phyloP scores from a whole-genome alignment of 2,329 filamentous ascomycete genomes.

The Myotisia sp. region DNA sequence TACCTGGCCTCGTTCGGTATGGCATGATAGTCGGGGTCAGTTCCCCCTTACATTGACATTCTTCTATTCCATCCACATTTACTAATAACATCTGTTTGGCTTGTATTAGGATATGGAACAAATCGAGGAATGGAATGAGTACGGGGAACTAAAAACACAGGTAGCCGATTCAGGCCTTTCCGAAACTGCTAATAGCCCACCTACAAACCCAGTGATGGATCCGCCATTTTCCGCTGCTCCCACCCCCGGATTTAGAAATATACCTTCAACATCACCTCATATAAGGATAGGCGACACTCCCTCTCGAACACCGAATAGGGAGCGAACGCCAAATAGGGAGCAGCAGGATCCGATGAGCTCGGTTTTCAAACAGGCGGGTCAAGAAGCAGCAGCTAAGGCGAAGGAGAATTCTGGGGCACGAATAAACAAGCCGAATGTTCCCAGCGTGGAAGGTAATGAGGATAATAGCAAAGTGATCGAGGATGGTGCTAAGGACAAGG shows the following conservation, averaged over 20 bases:
- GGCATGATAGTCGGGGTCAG: constrained; percentile 72
- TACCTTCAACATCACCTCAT: constrained; percentile 19
- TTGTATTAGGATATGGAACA: constrained; percentile 70
- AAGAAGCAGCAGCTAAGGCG: constrained; percentile 24
- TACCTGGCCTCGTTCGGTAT: constrained; percentile 79
- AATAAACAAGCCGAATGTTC: no score
- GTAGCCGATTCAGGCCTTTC: constrained; percentile 34
- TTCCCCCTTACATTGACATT: constrained; percentile 1
- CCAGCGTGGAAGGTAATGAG: no score
- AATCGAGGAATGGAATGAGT: constrained; percentile 98
- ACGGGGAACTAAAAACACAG: constrained; percentile 81
- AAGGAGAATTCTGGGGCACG: constrained; percentile 18
- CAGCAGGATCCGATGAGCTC: constrained; percentile 24
- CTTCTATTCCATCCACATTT: background rate
- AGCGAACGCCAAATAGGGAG: constrained; percentile 19
- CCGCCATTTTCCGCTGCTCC: constrained; percentile 14
- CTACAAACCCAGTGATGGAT: constrained; percentile 17
- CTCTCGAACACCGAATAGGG: constrained; percentile 16
- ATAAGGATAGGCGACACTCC: constrained; percentile 31
- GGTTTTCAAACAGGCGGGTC: constrained; percentile 31
- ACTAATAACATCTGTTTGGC: no score
- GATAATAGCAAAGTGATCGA: no score
- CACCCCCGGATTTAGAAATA: constrained; percentile 14
- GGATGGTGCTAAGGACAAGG: no score
- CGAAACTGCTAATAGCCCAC: constrained; percentile 13